These are phyloP conservation scores for Mallotus japonicus DNA, from an alignment of 441 rosid species.

Conservation along the genomic window DNA sequence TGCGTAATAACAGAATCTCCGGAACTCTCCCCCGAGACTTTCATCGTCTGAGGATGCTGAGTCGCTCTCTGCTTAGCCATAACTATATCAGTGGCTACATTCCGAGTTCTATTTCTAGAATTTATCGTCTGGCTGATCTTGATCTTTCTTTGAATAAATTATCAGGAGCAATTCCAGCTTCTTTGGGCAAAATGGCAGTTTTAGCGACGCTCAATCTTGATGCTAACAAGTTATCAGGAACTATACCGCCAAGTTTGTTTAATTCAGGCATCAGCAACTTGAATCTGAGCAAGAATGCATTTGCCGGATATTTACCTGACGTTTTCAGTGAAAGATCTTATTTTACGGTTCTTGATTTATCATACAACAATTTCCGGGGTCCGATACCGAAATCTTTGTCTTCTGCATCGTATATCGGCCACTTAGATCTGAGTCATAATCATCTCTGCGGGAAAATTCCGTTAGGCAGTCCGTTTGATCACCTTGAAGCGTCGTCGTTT, in stretches of 20 bases:
- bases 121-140: conserved; percentile 77
- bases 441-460: conserved; percentile 80
- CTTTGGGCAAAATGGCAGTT: conserved; percentile 77
- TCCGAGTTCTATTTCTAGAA: conserved; percentile 52
- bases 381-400: conserved; percentile 56
- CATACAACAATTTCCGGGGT: conserved; percentile 58
- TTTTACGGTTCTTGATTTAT: conserved; percentile 68
- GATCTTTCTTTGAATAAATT: conserved; percentile 67
- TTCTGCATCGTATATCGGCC: conserved; percentile 64
- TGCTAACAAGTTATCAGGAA: conserved; percentile 54
- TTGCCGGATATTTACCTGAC: conserved; percentile 60
- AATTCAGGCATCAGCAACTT: conserved; percentile 58
- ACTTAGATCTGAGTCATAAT: conserved; percentile 81
- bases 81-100: conserved; percentile 57
- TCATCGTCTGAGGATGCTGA: conserved; percentile 60
- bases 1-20: conserved; percentile 60
- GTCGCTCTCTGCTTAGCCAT: conserved; percentile 74
- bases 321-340: conserved; percentile 70
- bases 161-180: conserved; percentile 60
- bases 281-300: conserved; percentile 59
- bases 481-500: conserved; percentile 80
- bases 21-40: conserved; percentile 59
- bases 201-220: conserved; percentile 76
- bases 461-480: conserved; percentile 68
- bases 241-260: conserved; percentile 53